Conservation (phyloP, 2,329 filamentous ascomycete genomes). For the Chrysoporthe puriensis region DNA sequence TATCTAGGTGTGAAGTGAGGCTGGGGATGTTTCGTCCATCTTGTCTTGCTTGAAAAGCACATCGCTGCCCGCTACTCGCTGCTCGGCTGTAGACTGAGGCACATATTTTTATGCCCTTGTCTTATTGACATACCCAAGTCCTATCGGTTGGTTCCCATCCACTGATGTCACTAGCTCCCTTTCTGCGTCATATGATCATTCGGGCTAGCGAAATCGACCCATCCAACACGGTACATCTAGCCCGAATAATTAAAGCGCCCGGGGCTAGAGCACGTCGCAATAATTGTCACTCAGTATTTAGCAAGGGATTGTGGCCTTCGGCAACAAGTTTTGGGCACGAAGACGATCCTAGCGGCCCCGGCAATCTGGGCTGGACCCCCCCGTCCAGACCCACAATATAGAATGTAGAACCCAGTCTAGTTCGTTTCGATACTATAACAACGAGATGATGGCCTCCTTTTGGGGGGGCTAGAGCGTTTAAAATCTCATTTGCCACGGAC, state of each 20-base stretch:
- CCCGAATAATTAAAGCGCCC: not conserved
- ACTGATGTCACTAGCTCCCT: not conserved
- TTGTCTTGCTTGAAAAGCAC: too few species aligned
- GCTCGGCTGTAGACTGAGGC: too few species aligned
- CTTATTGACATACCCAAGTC: not conserved
- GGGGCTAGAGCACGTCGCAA: not conserved
- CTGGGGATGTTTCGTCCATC: too few species aligned
- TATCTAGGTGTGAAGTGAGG: too few species aligned
- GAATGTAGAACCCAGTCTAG: not conserved
- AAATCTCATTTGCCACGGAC: not conserved
- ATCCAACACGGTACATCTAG: not conserved
- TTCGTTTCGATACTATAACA: not conserved
- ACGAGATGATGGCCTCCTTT: constrained; percentile 2
- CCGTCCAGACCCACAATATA: not conserved
- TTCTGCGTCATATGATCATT: not conserved
- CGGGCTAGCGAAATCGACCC: not conserved
- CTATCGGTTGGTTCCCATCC: not conserved
- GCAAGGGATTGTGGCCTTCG: not conserved
- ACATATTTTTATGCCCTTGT: too few species aligned
- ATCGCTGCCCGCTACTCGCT: too few species aligned
- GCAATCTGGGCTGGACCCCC: not conserved
- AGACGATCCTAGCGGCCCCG: not conserved
- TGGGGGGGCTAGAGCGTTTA: not conserved
- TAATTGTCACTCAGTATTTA: not conserved
- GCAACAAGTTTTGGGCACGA: not conserved